Conservation (phyloP, 768 basidiomycete genomes). For the Galerina sulciceps region DNA sequence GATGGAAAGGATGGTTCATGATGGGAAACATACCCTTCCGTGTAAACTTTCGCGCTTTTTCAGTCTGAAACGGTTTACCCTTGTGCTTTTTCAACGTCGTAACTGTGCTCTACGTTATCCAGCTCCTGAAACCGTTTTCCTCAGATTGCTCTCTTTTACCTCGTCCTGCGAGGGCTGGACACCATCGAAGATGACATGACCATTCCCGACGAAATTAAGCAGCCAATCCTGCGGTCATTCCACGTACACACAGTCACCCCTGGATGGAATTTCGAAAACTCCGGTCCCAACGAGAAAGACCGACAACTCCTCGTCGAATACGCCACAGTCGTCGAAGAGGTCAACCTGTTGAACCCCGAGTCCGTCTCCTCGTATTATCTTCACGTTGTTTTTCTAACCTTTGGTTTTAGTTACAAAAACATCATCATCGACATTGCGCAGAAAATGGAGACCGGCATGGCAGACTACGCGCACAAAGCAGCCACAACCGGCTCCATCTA, state of each 20-base stretch:
- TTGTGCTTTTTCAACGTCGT: neutral
- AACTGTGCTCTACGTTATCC: neutral
- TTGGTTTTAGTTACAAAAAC: constrained; percentile 59
- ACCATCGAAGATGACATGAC: constrained; percentile 99
- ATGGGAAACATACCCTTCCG: no score
- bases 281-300: constrained; percentile 89
- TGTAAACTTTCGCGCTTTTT: no score
- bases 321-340: constrained; percentile 78
- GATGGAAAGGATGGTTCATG: no score
- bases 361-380: constrained; percentile 37
- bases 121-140: neutral
- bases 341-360: constrained; percentile 68
- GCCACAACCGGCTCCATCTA: constrained; percentile 71
- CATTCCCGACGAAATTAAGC: constrained; percentile 83
- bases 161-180: constrained; percentile 92
- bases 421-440: constrained; percentile 82
- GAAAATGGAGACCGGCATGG: constrained; percentile 96
- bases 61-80: neutral
- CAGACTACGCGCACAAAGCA: constrained; percentile 88
- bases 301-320: constrained; percentile 85
- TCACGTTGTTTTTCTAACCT: neutral
- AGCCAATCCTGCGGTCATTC: constrained; percentile 82
- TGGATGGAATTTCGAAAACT: constrained; percentile 86
- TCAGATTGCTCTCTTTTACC: constrained; percentile 94
- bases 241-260: constrained; percentile 78